These are phyloP conservation scores for Geopyxis carbonaria DNA, from an alignment of 495 filamentous ascomycete species.

Conservation along the genomic window DNA sequence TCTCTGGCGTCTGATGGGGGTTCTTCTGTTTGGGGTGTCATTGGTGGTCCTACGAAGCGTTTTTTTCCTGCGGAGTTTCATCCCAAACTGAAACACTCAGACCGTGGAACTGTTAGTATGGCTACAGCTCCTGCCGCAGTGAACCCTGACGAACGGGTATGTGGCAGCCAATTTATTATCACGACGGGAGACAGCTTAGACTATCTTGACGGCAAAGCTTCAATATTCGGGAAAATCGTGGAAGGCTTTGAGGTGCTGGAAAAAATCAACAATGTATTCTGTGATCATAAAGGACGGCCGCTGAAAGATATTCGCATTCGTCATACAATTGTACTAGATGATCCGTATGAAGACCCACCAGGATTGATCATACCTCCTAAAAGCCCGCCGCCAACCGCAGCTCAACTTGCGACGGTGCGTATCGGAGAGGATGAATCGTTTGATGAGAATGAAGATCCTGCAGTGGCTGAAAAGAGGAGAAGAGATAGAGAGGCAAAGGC, in stretches of 20 bases:
- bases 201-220: slow-evolving; percentile 73
- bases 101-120: slow-evolving; percentile 86
- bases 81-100: slow-evolving; percentile 66
- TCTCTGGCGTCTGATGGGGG: slow-evolving; percentile 75
- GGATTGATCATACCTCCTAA: slow-evolving; percentile 57
- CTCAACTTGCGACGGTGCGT: slow-evolving; percentile 75
- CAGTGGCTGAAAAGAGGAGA: slow-evolving; percentile 57
- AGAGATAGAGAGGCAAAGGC: slow-evolving; percentile 84
- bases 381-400: slow-evolving; percentile 67
- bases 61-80: slow-evolving; percentile 72
- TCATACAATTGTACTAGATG: slow-evolving; percentile 77
- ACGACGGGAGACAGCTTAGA: slow-evolving; percentile 77
- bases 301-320: slow-evolving; percentile 84
- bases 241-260: slow-evolving; percentile 86
- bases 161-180: slow-evolving; percentile 78
- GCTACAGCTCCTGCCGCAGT: slow-evolving; percentile 60
- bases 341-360: slow-evolving; percentile 65
- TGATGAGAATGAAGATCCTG: slow-evolving; percentile 56
- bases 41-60: slow-evolving; percentile 53
- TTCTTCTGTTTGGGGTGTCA: slow-evolving; percentile 72
- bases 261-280: slow-evolving; percentile 79
- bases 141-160: slow-evolving; percentile 64
- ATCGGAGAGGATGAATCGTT: slow-evolving; percentile 73
- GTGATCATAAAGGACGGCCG: slow-evolving; percentile 67
- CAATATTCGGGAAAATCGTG: slow-evolving; percentile 86